A percentile compares a stretch with the other conserved stretches of the same genome.
These are phyloP conservation scores for Rhodosporidiobolus sp. DNA, from an alignment of 768 basidiomycete species.

Conservation along the genomic window DNA sequence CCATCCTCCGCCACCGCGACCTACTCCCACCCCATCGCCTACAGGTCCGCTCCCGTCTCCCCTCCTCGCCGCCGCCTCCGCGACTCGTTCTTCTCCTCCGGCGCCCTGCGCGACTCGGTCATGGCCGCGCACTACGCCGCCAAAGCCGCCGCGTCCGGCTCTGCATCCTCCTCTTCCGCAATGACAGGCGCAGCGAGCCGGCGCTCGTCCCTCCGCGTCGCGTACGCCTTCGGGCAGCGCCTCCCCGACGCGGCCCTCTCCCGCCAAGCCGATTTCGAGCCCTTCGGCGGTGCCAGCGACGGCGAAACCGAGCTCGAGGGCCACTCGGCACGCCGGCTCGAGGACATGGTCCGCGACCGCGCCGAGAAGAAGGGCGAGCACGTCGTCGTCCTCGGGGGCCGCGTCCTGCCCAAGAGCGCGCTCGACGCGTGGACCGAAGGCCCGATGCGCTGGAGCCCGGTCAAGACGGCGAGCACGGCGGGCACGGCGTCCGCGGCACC, in stretches of 20 bases:
- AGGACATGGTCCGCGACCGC: slow-evolving; percentile 2
- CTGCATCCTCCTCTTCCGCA: not conserved
- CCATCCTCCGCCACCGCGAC: not conserved
- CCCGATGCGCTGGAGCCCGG: not conserved
- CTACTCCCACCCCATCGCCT: too few relatives aligned
- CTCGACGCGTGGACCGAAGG: slow-evolving; percentile 20
- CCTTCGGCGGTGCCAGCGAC: slow-evolving; percentile 10
- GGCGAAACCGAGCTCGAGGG: not conserved
- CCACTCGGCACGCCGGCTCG: not conserved
- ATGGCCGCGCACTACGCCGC: not conserved
- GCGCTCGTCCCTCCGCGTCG: slow-evolving; percentile 21
- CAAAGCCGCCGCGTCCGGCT: too few relatives aligned
- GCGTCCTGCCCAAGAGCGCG: slow-evolving; percentile 23
- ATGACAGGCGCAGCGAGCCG: not conserved
- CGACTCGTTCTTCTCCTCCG: slow-evolving; percentile 34
- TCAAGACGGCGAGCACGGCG: not conserved
- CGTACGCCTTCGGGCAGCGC: slow-evolving; percentile 31
- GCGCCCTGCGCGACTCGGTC: slow-evolving; percentile 26
- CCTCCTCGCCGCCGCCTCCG: slow-evolving; percentile 16
- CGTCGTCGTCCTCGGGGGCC: slow-evolving; percentile 16
- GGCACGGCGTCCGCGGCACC: too few relatives aligned
- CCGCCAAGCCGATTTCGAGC: slow-evolving; percentile 21
- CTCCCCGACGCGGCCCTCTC: slow-evolving; percentile 22
- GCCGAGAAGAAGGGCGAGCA: slow-evolving; percentile 9
- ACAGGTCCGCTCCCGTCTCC: not conserved